Evolutionary conservation across 345 rosid genomes (phyloP).

Genomic region (Kernera saxatilis): DNA sequence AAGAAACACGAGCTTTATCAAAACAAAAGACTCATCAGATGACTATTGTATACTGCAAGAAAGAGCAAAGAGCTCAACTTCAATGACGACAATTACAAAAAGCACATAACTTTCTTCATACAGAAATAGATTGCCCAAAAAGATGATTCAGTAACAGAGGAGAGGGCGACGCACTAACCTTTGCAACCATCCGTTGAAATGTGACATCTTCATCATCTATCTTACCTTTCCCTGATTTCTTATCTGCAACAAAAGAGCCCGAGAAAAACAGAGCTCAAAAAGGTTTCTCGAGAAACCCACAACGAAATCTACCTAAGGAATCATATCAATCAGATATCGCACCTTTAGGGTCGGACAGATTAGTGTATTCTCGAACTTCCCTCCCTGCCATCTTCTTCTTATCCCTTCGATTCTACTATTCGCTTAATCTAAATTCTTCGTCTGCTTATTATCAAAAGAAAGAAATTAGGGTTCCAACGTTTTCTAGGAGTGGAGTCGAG

Average conservation of each 20-base stretch:
- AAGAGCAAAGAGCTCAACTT: neutral
- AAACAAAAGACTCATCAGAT: neutral
- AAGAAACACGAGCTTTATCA: neutral
- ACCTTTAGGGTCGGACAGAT: conserved; percentile 95
- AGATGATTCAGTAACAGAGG: conserved; percentile 8
- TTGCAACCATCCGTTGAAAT: conserved; percentile 98
- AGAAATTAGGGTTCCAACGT: conserved; percentile 9
- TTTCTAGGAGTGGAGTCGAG: neutral
- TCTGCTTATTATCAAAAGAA: neutral
- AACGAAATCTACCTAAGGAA: neutral
- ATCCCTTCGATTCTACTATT: neutral
- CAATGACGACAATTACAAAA: neutral
- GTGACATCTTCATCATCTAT: conserved; percentile 94
- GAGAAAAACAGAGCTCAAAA: neutral
- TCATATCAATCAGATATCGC: neutral
- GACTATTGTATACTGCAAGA: neutral
- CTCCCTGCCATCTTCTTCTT: conserved; percentile 72
- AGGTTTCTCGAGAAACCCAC: neutral
- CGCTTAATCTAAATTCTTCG: neutral
- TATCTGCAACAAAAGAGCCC: conserved; percentile 41
- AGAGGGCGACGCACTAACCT: conserved; percentile 88
- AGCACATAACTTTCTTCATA: no score
- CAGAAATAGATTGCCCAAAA: neutral
- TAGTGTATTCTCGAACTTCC: conserved; percentile 95
- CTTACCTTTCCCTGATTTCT: conserved; percentile 82